A percentile compares a stretch with the other conserved stretches of the same genome.
Evolutionary conservation across 108 stramenopile species (phyloP).

Genomic region (Fragilariopsis cylindrus): DNA sequence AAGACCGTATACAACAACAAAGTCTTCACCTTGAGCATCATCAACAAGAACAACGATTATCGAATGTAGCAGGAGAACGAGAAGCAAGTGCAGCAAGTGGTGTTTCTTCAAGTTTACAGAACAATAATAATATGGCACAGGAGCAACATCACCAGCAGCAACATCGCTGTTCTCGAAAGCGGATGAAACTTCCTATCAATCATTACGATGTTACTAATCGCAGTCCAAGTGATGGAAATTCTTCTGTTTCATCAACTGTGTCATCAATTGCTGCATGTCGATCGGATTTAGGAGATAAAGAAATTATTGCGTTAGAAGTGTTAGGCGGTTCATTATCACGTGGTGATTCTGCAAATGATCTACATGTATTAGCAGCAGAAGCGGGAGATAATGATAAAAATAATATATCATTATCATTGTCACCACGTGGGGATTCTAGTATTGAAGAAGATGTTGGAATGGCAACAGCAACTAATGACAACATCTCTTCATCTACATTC

Average conservation of each 20-base stretch:
- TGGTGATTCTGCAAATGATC: slow-evolving; percentile 20
- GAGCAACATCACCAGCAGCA: background rate
- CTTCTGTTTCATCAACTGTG: slow-evolving; percentile 24
- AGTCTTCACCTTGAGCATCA: background rate
- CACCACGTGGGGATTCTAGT: background rate
- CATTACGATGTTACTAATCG: background rate
- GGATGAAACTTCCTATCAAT: slow-evolving; percentile 4
- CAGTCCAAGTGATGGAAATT: slow-evolving; percentile 22
- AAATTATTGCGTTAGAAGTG: slow-evolving; percentile 58
- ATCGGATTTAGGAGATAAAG: slow-evolving; percentile 40
- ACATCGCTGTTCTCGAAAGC: background rate
- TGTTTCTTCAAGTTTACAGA: no score
- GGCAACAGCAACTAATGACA: background rate
- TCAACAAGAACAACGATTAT: background rate
- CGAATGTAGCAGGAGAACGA: background rate
- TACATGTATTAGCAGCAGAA: background rate
- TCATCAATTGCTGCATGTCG: slow-evolving; percentile 17
- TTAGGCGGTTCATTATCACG: slow-evolving; percentile 42
- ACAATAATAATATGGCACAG: background rate
- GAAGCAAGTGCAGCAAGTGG: no score
- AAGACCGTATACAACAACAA: background rate
- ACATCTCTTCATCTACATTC: background rate
- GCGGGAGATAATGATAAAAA: background rate
- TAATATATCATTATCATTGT: background rate
- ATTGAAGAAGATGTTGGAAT: background rate